A percentile compares a stretch with the other conserved stretches of the same genome.
Evolutionary conservation across 2,329 filamentous ascomycete species (phyloP).

Genomic region (Sclerotiophoma versabilis): DNA sequence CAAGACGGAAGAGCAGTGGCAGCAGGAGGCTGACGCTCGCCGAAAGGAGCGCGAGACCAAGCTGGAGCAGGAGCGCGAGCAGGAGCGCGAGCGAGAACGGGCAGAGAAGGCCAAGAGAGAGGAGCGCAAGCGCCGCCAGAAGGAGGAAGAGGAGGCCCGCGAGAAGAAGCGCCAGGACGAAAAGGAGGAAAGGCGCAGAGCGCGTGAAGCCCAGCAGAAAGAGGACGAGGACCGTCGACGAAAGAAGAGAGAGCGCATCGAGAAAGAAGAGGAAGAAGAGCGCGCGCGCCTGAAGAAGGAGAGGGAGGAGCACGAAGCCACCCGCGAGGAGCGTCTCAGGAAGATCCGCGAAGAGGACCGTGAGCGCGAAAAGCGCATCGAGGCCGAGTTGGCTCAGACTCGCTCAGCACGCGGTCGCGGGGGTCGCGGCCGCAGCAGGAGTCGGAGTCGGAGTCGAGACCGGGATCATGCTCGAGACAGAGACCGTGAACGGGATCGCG

Average conservation of each 20-base stretch:
- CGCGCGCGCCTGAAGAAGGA: constrained; percentile 56
- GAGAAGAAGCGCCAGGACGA: constrained; percentile 57
- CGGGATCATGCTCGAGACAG: constrained; percentile 31
- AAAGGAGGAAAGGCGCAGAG: constrained; percentile 51
- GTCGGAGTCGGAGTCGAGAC: constrained; percentile 30
- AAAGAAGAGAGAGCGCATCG: constrained; percentile 38
- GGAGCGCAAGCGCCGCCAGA: constrained; percentile 60
- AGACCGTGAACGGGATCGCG: constrained; percentile 37
- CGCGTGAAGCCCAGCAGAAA: constrained; percentile 40
- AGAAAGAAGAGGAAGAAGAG: constrained; percentile 59
- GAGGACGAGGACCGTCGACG: constrained; percentile 44
- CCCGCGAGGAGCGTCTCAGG: constrained; percentile 55
- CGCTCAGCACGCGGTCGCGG: constrained; percentile 50
- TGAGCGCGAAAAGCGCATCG: constrained; percentile 46
- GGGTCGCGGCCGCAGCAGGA: constrained; percentile 38
- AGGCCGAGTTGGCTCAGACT: constrained; percentile 61
- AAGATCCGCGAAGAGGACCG: constrained; percentile 44
- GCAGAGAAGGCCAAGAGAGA: constrained; percentile 64
- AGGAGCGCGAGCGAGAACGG: constrained; percentile 63
- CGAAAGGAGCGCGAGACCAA: constrained; percentile 67
- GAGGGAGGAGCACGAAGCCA: constrained; percentile 49
- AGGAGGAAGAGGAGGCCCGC: constrained; percentile 53
- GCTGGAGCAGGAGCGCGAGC: constrained; percentile 66
- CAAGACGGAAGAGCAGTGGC: constrained; percentile 78
- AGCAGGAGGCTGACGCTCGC: constrained; percentile 68